Percentiles rank a stretch among this genome's conserved stretches.
Conservation (phyloP, 1,139 yeast genomes). For the Yamadazyma trypodendri region DNA sequence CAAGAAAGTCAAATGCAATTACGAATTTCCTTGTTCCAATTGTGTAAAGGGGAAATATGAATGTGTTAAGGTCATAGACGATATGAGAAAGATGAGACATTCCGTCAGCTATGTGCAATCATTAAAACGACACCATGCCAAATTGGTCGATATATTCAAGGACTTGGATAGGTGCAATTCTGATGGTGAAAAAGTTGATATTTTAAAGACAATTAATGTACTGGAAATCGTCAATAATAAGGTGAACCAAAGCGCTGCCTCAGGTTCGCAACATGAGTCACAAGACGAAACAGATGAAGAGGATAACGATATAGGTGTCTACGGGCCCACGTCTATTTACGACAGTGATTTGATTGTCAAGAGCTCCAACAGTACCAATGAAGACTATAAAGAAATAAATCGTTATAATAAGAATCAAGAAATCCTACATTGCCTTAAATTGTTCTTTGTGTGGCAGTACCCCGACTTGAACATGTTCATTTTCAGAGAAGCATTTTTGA, state of each 20-base stretch:
- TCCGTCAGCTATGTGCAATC: constrained; percentile 47
- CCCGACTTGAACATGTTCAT: constrained; percentile 64
- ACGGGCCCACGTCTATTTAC: constrained; percentile 53
- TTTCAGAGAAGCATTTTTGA: constrained; percentile 63
- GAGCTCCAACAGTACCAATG: constrained; percentile 18
- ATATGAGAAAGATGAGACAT: constrained; percentile 53
- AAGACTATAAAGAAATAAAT: constrained; percentile 25
- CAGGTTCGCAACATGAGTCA: constrained; percentile 2
- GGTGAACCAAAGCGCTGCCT: constrained; percentile 6
- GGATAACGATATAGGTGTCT: constrained; percentile 31
- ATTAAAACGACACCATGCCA: constrained; percentile 30
- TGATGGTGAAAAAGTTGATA: constrained; percentile 22
- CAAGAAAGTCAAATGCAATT: constrained; percentile 56
- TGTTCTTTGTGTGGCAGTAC: constrained; percentile 64
- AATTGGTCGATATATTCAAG: constrained; percentile 25
- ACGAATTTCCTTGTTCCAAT: constrained; percentile 49
- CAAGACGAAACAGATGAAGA: constrained; percentile 12
- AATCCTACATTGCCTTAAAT: constrained; percentile 49
- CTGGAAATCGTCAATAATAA: constrained; percentile 1
- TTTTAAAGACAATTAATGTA: constrained; percentile 17
- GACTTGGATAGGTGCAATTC: constrained; percentile 21
- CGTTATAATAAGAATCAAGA: constrained; percentile 38
- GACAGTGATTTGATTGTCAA: constrained; percentile 30
- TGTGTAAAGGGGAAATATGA: constrained; percentile 46
- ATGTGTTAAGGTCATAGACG: constrained; percentile 51